phyloP scores from a whole-genome alignment of 2,329 filamentous ascomycete species.

The Helotiales sp. region DNA sequence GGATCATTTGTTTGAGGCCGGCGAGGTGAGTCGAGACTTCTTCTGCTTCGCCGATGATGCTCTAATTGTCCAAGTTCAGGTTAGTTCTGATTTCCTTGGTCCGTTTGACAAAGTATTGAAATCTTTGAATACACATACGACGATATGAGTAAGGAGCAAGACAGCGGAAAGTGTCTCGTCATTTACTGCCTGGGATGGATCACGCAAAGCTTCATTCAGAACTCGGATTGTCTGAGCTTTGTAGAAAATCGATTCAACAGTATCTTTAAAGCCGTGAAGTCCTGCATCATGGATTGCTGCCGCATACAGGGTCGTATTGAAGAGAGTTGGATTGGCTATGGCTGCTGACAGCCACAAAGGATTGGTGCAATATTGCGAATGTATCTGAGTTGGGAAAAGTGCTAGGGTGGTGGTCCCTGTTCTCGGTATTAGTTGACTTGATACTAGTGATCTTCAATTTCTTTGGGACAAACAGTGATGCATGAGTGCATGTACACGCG shows the following conservation, averaged over 20 bases:
- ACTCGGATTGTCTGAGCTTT: conserved; percentile 25
- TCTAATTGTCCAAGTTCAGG: conserved; percentile 7
- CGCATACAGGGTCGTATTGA: conserved; percentile 28
- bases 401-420: conserved; percentile 25
- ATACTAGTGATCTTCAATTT: too few species aligned
- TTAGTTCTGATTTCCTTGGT: neutral
- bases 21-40: conserved; percentile 30
- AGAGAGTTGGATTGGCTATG: conserved; percentile 27
- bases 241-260: conserved; percentile 25
- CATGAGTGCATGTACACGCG: conserved; percentile 25
- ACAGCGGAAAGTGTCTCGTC: conserved; percentile 30
- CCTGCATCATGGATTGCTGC: conserved; percentile 24
- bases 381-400: conserved; percentile 23
- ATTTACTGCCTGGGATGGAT: conserved; percentile 8
- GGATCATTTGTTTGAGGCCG: conserved; percentile 27
- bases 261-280: conserved; percentile 15
- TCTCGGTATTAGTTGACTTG: conserved; percentile 1
- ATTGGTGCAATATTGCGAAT: conserved; percentile 31
- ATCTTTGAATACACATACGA: conserved; percentile 14
- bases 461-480: conserved; percentile 25
- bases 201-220: conserved; percentile 20
- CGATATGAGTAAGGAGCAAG: conserved; percentile 25
- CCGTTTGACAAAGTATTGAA: too few species aligned
- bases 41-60: conserved; percentile 22
- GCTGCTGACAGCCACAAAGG: conserved; percentile 28